Base-by-base conservation (phyloP, 352 stramenopile genomes). In the Phytophthora europaea region DNA sequence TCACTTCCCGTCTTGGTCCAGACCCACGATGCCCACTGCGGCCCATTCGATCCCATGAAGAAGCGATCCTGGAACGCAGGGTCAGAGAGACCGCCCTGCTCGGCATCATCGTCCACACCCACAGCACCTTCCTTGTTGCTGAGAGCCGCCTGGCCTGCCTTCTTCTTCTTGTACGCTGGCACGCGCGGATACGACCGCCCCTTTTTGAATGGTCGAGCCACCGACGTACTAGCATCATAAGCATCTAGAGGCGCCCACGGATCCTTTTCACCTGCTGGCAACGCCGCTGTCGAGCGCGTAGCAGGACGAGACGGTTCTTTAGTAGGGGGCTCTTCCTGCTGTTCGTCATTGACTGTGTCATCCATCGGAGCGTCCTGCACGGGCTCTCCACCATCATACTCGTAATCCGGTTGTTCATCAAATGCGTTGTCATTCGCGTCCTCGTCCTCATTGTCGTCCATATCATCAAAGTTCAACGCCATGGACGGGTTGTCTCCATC, bases 11-110 rank as follows among this genome's bases (percentile, higher is more conserved):
- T 87, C 63, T 94, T 81, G 1, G 80, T 84, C 85, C 85, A 93
- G 23, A 94, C 81, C 87, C 85, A 94, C 52, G 87, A 91, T 15
- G 85, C 74, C 87, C 87, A 94, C 48, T 92, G 85, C 36, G 82
- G 75, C 10, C 76, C 69, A 16, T 81, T 78, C 2, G 77, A 77
- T n/a, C 71, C 71, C 26, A 80, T 75, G 54, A 94, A 79, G 63
- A 92, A 94, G 8, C 83, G 79, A 15, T 90, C 79, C 34, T 88
- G 85, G 61, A 94, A 94, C 4, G 71, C 71, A 20, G 82, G 85
- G 26, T 94, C 87, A 2, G 89, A 84, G 16, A 94, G 57, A 1
- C 85, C 87, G 22, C 88, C 82, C 16, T 82, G 57, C 5, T 73
- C 71, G n/a, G 78, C 70, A 40, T 81, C 74, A n/a, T 84, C 78